Evolutionary conservation across 306 rosid genomes (phyloP), one percentile per base, ranked within the genome.

Genomic region (Quercus bicolor): DNA sequence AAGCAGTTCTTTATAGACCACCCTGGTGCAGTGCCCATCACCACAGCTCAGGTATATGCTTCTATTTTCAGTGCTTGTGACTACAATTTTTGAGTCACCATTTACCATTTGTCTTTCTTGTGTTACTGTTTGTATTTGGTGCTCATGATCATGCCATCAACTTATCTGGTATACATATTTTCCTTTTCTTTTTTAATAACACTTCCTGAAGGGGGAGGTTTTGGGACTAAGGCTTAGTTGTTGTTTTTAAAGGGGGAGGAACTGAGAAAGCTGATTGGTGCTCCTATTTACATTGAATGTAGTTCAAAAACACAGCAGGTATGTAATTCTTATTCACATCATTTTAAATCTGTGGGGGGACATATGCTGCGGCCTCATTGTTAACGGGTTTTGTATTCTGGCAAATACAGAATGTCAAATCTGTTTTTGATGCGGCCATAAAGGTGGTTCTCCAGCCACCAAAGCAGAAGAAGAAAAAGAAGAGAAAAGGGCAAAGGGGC

Each of bases 241-340:
- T 7, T 37, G 45, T 37, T 37, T 37, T 26, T 85, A 77, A 83
- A 95, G 98, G 98, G 98, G 24, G 98, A 92, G 90, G 98, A 95
- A 56, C 90, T 95, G 51, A 88, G 89, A 75, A 92, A 92, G 83
- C 90, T 90, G 40, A 95, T 95, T 6, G 96, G 98, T 16, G 94
- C 98, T 66, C 98, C 91, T 1, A 86, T 84, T 83, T 95, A 91
- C 87, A 88, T 91, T 24, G 98, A 95, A 77, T 95, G 98, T 65
- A 95, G 98, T 85, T 95, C 98, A 45, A 95, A 95, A 89, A 92
- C 98, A 26, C 98, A 95, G 82, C 91, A 91, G 94, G 98, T 92
- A 84, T 62, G 70, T 77, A 79, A 59, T 80, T 82, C 66, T 75
- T 75, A 75, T 23, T 76, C 62, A 33, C 72, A 68, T 79, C 65